Evolutionary conservation across 345 rosid species (phyloP), one percentile per base, ranked within the genome.

Genomic region (Camelina laxa): DNA sequence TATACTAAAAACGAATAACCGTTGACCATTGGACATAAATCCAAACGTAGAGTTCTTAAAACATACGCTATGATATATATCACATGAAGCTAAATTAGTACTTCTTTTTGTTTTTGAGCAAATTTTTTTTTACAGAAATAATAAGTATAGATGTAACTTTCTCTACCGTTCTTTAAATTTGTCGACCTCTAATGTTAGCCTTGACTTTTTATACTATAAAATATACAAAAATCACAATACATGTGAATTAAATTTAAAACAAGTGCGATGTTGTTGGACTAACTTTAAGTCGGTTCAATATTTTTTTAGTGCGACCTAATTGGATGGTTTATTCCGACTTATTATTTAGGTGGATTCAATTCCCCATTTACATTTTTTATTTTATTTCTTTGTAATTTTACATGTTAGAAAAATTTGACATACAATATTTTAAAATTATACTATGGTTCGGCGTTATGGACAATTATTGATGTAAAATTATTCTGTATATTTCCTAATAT

Each of bases 191-290:
- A n/a, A 36, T 9, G 45, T 3, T 33, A 33, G 9, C 8, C 36
- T 33, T 36, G 51, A 63, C 45, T 63, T 73, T 30, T 9, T 41
- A 53, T 73, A n/a, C n/a, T n/a, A 19, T 4, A 63, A 51, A 53
- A n/a, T 54, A 31, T 20, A 39, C 13, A 30, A 7, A 33, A 44
- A 27, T 45, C 16, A 13, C 39, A 65, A 11, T 20, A 41, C 11
- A 16, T 14, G 55, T 13, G 33, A 22, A 22, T 50, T 50, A 50
- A 24, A 41, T 4, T 27, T n/a, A 7, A 42, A 69, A 62, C 33
- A 44, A 39, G 4, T 67, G 65, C 44, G 12, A 67, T 50, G 47
- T 75, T 42, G 79, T 31, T 75, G 62, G 68, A 60, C 79, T 68
- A 60, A 60, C 61, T 49, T 49, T n/a, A 39, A 59, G 42, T 75